Conservation (phyloP, 371 early-diverging fungal species). For the Lichtheimia corymbifera region DNA sequence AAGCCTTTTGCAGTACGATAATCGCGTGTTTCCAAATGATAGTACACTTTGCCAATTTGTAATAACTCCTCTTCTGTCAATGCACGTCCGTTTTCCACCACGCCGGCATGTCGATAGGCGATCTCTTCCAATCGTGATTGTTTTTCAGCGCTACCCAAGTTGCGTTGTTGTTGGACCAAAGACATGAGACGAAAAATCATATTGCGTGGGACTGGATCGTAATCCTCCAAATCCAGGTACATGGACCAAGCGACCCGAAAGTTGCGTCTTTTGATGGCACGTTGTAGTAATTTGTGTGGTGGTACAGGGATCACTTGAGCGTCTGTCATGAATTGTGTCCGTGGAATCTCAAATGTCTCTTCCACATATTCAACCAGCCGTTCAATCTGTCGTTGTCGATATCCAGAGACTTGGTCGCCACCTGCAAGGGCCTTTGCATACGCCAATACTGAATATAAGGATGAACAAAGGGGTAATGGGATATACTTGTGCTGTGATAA, state of each 20-base stretch:
- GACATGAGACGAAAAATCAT: constrained; percentile 30
- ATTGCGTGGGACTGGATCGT: constrained; percentile 22
- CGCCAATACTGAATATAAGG: constrained; percentile 35
- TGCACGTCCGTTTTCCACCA: constrained; percentile 17
- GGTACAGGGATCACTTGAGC: constrained; percentile 30
- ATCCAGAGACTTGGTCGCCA: constrained; percentile 6
- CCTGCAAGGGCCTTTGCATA: constrained; percentile 28
- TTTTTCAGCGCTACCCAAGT: constrained; percentile 20
- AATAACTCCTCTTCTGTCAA: constrained; percentile 25
- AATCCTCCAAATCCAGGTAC: constrained; percentile 27
- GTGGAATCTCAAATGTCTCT: constrained; percentile 13
- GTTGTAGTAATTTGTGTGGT: constrained; percentile 28
- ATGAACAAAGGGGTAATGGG: constrained; percentile 30
- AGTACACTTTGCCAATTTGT: constrained; percentile 28
- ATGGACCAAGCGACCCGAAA: constrained; percentile 20
- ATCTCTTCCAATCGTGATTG: constrained; percentile 21
- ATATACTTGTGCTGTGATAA: constrained; percentile 24
- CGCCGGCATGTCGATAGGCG: constrained; percentile 21
- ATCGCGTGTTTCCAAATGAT: constrained; percentile 6
- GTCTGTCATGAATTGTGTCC: constrained; percentile 22
- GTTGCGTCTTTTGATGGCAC: constrained; percentile 18
- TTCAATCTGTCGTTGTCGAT: constrained; percentile 35
- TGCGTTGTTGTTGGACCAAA: constrained; percentile 21
- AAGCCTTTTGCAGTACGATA: constrained; percentile 1
- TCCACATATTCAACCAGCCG: constrained; percentile 33